Conservation (phyloP, 1,284 basidiomycete species). For the Volvariella volvacea region DNA sequence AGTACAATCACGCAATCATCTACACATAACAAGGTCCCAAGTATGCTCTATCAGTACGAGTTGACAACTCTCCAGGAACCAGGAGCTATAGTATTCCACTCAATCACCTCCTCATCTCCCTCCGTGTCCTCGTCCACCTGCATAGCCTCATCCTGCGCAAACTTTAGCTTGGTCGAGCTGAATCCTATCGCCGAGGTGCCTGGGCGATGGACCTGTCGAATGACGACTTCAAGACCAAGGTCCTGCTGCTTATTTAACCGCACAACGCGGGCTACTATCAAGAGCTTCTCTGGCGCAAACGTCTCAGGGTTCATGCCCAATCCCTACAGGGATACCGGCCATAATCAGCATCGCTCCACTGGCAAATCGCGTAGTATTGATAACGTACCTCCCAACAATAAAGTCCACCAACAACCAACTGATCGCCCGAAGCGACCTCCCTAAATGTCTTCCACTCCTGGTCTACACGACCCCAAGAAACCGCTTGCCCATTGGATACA, state of each 20-base stretch:
- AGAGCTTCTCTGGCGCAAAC: slow-evolving; percentile 44
- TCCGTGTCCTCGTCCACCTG: too few species aligned
- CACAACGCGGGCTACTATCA: slow-evolving; percentile 34
- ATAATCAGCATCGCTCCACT: not conserved
- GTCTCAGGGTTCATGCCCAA: slow-evolving; percentile 47
- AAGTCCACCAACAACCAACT: slow-evolving; percentile 27
- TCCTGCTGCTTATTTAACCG: not conserved
- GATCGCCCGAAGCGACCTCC: slow-evolving; percentile 21
- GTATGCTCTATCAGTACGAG: too few species aligned
- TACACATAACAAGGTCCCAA: too few species aligned
- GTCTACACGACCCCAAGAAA: slow-evolving; percentile 36
- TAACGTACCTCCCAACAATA: slow-evolving; percentile 49
- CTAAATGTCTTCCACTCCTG: slow-evolving; percentile 30
- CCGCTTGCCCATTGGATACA: not conserved
- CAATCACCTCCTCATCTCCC: too few species aligned
- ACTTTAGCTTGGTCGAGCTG: too few species aligned
- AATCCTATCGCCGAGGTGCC: slow-evolving; percentile 10
- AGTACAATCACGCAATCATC: too few species aligned
- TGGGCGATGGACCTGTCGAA: slow-evolving; percentile 22
- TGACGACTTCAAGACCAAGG: slow-evolving; percentile 11
- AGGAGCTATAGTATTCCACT: too few species aligned
- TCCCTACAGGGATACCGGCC: slow-evolving; percentile 24
- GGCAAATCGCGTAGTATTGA: slow-evolving; percentile 2
- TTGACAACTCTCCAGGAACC: too few species aligned
- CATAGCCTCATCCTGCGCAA: too few species aligned